Evolutionary conservation across 306 rosid genomes (phyloP).

Genomic region (Crotalaria pallida): DNA sequence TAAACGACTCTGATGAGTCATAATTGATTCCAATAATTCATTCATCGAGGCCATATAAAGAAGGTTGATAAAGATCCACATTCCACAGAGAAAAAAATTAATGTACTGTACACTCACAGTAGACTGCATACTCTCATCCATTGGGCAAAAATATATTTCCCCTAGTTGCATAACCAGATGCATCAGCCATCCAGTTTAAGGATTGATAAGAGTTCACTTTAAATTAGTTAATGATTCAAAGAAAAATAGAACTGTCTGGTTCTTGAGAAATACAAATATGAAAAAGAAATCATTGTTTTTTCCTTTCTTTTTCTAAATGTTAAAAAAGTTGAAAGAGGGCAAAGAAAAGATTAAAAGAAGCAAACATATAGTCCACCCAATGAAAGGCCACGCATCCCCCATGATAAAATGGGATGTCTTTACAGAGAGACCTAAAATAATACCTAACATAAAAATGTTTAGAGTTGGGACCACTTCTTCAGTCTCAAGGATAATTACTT

Average conservation of each 20-base stretch:
- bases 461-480: constrained; percentile 20
- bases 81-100: neutral
- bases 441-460: constrained; percentile 30
- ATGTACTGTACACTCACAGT: neutral
- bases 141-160: neutral
- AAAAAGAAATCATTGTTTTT: constrained; percentile 24
- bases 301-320: constrained; percentile 14
- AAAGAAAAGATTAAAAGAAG: constrained; percentile 22
- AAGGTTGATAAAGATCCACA: too few relatives aligned
- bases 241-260: neutral
- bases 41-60: neutral
- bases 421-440: constrained; percentile 32
- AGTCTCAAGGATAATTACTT: constrained; percentile 21
- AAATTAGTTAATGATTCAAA: neutral
- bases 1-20: neutral
- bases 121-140: neutral
- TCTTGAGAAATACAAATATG: neutral
- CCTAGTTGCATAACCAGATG: neutral
- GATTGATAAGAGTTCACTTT: neutral
- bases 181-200: neutral
- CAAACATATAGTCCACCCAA: constrained; percentile 23
- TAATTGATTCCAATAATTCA: neutral
- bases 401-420: constrained; percentile 36
- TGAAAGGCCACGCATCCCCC: constrained; percentile 35
- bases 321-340: constrained; percentile 9